Percentiles rank a stretch among this genome's conserved stretches.
Evolutionary conservation across 2,329 filamentous ascomycete genomes (phyloP).

Genomic region (Hymenoscyphus fructigenus): DNA sequence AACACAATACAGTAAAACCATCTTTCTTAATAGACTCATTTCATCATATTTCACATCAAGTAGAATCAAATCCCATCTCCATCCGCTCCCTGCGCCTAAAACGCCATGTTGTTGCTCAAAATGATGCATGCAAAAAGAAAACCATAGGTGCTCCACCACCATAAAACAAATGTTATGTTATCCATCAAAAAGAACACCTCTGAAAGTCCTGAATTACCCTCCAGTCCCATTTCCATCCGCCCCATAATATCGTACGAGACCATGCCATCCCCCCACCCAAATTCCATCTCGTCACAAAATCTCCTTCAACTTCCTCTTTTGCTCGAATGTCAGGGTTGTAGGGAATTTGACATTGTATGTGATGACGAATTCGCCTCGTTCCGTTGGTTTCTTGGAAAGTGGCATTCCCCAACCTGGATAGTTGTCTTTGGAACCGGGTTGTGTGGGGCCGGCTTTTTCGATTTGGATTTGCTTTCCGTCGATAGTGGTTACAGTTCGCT

Average conservation of each 20-base stretch:
- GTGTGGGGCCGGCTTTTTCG: conserved; percentile 79
- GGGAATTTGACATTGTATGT: conserved; percentile 94
- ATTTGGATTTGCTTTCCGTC: conserved; percentile 83
- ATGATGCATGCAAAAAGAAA: no score
- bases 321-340: conserved; percentile 67
- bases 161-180: no score
- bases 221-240: neutral
- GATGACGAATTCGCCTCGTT: conserved; percentile 85
- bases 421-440: conserved; percentile 75
- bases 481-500: conserved; percentile 86
- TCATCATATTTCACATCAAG: no score
- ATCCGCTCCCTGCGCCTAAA: no score
- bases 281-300: conserved; percentile 58
- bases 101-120: no score
- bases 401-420: conserved; percentile 94
- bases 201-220: neutral
- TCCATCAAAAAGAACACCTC: no score
- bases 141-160: no score
- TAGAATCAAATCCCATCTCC: no score
- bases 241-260: neutral
- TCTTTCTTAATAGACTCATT: no score
- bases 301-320: conserved; percentile 79
- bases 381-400: conserved; percentile 80
- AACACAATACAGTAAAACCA: no score
- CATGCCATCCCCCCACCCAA: neutral